Evolutionary conservation across 2,329 filamentous ascomycete genomes (phyloP), one percentile per base, ranked within the genome.

Genomic region (Diaporthe sp.): DNA sequence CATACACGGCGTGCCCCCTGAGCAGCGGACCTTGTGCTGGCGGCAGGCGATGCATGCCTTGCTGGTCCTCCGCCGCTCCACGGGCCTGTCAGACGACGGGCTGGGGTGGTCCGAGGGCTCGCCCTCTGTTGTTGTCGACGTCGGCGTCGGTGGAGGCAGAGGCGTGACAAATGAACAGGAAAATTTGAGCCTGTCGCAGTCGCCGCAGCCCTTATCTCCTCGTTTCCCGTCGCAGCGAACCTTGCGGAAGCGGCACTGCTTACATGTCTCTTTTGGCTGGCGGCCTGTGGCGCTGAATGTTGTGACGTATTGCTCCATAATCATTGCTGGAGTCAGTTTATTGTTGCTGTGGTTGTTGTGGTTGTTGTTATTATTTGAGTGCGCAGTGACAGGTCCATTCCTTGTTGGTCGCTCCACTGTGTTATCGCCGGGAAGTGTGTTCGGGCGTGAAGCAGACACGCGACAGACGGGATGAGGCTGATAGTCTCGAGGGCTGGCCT

Each of bases 281-380:
- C 72, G 76, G 25, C 76, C 76, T 20, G 76, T 71, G 28, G 76
- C 76, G 73, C 76, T 77, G 65, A 77, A 75, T 4, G 76, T 77
- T 28, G 76, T 73, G 15, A 77, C 76, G 34, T 71, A 77, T 67
- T 77, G 76, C 73, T 77, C 76, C 76, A 77, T 77, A 55, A 70
- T 74, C 34, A 55, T 55, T 22, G 49, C 22, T 20, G 31, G n/a
- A 51, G 8, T 55, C 34, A 42, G 10, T 9, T 37, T 73, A 25
- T 73, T 65, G 55, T 9, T 20, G 10, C 3, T 65, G 42, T 8
- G 13, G 20, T 0, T 42, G 31, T 44, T 71, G 31, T 3, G 10
- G 12, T n/a, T 53, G 47, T 47, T 28, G 20, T n/a, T 47, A 22
- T 34, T 68, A 55, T 42, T 28, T 22, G 49, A 28, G 49, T 42